Evolutionary conservation across 352 stramenopile genomes (phyloP).

Genomic region (Phytophthora hybrid): DNA sequence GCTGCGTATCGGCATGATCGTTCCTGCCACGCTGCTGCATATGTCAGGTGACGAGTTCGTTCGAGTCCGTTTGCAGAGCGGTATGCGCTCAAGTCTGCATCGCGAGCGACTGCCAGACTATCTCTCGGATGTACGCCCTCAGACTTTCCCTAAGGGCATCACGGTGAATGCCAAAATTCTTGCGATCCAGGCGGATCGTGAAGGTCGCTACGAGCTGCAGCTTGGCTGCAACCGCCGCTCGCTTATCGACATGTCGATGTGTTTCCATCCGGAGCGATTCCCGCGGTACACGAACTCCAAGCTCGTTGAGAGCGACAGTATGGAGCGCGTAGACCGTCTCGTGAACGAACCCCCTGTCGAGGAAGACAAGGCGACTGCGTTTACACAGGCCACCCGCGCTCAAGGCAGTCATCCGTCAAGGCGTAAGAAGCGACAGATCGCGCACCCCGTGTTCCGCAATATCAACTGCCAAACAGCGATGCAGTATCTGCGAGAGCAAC

Average conservation of each 20-base stretch:
- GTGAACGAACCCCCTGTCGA: constrained; percentile 79
- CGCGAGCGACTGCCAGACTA: constrained; percentile 87
- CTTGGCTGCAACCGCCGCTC: constrained; percentile 82
- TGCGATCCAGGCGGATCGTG: constrained; percentile 70
- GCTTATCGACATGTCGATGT: constrained; percentile 79
- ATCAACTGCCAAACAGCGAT: constrained; percentile 87
- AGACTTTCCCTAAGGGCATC: constrained; percentile 81
- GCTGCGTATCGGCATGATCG: constrained; percentile 85
- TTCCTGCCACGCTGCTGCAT: constrained; percentile 85
- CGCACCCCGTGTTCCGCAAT: constrained; percentile 87
- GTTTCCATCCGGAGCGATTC: constrained; percentile 70
- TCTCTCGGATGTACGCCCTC: constrained; percentile 65
- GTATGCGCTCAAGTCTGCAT: constrained; percentile 81
- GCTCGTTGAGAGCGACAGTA: constrained; percentile 72
- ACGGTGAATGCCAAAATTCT: constrained; percentile 91
- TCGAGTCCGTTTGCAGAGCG: constrained; percentile 84
- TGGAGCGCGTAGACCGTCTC: constrained; percentile 74
- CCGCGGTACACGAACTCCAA: constrained; percentile 62
- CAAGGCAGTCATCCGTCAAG: constrained; percentile 51
- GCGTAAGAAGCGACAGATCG: constrained; percentile 90
- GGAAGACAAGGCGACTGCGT: constrained; percentile 71
- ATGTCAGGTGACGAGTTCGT: constrained; percentile 88
- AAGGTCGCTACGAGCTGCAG: constrained; percentile 78
- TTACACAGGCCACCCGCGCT: constrained; percentile 43
- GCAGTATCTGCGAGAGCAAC: constrained; percentile 81